phyloP scores from a whole-genome alignment of 2,329 filamentous ascomycete genomes.

The Bisporella sp. region DNA sequence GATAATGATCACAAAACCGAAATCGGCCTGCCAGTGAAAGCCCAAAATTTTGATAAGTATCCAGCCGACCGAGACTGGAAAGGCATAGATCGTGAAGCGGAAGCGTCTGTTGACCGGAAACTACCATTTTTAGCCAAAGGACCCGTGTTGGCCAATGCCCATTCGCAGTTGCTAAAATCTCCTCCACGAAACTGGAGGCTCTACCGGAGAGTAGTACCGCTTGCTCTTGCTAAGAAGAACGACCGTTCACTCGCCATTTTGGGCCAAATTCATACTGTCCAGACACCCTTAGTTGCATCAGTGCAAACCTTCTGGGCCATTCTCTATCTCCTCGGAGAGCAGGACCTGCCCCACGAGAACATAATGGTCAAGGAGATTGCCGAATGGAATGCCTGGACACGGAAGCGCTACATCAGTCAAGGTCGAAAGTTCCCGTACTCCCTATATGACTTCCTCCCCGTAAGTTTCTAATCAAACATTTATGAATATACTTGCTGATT shows the following conservation, averaged over 20 bases:
- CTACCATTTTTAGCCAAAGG: not conserved
- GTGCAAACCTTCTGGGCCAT: not conserved
- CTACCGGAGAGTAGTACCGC: not conserved
- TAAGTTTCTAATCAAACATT: not conserved
- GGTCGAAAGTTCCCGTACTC: conserved; percentile 26
- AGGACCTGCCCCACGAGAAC: not conserved
- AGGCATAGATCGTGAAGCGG: not conserved
- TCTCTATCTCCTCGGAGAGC: not conserved
- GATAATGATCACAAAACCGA: not conserved
- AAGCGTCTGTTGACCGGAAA: not conserved
- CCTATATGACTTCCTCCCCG: not conserved
- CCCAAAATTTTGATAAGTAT: not conserved
- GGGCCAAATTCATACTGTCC: not conserved
- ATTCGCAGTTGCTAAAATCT: not conserved
- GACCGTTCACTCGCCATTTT: not conserved
- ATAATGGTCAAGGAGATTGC: not conserved
- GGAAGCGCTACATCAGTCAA: conserved; percentile 24
- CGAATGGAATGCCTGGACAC: conserved; percentile 1
- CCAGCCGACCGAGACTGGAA: not conserved
- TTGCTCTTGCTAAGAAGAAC: not conserved
- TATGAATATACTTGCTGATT: not conserved
- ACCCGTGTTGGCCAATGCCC: not conserved
- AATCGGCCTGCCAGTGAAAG: not conserved
- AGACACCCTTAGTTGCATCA: not conserved
- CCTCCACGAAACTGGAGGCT: not conserved